These are phyloP conservation scores for Penicillium palitans DNA, from an alignment of 2,329 filamentous ascomycete genomes.

Conservation along the genomic window DNA sequence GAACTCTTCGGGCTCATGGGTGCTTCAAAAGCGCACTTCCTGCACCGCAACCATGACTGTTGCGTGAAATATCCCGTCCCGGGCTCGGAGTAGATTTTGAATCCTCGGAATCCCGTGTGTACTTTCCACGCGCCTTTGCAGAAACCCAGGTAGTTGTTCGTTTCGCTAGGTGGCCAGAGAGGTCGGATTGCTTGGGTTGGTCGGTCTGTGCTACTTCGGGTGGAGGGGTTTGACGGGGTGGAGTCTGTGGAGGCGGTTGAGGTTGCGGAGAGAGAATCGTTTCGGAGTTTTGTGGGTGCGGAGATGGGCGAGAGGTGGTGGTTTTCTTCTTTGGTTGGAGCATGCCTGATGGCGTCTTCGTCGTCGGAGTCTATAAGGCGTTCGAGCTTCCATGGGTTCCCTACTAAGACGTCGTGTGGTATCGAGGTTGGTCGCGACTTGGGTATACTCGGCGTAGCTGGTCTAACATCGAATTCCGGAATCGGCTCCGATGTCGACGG, in stretches of 20 bases:
- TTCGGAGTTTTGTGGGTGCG: not conserved
- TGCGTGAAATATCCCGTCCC: constrained; percentile 26
- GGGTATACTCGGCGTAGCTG: not conserved
- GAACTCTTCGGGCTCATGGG: constrained; percentile 23
- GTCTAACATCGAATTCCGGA: not conserved
- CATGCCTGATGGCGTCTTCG: not conserved
- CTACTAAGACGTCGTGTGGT: not conserved
- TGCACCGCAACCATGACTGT: constrained; percentile 41
- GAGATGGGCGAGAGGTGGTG: not conserved
- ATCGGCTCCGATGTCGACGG: not conserved
- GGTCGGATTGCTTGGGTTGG: constrained; percentile 1
- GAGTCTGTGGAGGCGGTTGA: constrained; percentile 15
- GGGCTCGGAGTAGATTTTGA: constrained; percentile 18
- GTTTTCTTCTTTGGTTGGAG: not conserved
- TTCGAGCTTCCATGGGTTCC: constrained; percentile 2
- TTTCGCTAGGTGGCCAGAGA: constrained; percentile 36
- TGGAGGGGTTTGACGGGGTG: constrained; percentile 8
- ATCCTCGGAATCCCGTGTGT: constrained; percentile 24
- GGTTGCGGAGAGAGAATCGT: constrained; percentile 2
- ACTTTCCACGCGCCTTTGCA: constrained; percentile 50
- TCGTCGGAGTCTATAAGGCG: not conserved
- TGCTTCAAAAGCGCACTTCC: constrained; percentile 48
- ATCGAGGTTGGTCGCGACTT: not conserved
- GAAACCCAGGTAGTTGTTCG: constrained; percentile 42
- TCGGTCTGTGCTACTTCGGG: constrained; percentile 3